Evolutionary conservation across 176 grass and related monocot species (phyloP).

Genomic region (Thinopyrum elongatum): DNA sequence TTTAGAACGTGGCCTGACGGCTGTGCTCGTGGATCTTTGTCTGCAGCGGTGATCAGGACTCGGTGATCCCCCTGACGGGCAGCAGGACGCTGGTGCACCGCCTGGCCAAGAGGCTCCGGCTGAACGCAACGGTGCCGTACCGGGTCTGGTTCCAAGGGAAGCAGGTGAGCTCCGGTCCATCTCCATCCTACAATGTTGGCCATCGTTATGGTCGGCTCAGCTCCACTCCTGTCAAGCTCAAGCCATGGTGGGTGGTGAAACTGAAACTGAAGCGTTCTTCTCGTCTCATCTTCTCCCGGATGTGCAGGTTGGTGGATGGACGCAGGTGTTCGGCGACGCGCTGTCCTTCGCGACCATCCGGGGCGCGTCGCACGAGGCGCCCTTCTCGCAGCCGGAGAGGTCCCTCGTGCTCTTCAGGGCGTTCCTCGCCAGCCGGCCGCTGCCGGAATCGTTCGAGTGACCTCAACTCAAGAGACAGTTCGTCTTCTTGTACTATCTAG

Average conservation of each 20-base stretch:
- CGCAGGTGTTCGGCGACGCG: constrained; percentile 67
- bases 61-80: constrained; percentile 92
- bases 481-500: neutral
- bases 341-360: constrained; percentile 87
- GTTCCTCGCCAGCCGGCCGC: constrained; percentile 65
- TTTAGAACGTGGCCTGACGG: neutral
- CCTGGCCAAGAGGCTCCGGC: constrained; percentile 60
- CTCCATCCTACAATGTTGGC: neutral
- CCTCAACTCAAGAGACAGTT: neutral
- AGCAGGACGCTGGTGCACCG: constrained; percentile 72
- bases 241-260: neutral
- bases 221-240: neutral
- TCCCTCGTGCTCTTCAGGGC: constrained; percentile 88
- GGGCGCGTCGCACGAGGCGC: constrained; percentile 89
- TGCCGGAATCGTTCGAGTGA: constrained; percentile 80
- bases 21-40: neutral
- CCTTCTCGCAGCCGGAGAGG: constrained; percentile 93
- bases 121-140: constrained; percentile 73
- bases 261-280: neutral
- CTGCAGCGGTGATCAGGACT: constrained; percentile 93
- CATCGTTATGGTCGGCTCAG: neutral
- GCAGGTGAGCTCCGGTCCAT: constrained; percentile 47
- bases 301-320: constrained; percentile 85
- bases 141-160: constrained; percentile 95
- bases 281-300: neutral